Evolutionary conservation across 768 basidiomycete species (phyloP).

Genomic region (Lactarius psammicola): DNA sequence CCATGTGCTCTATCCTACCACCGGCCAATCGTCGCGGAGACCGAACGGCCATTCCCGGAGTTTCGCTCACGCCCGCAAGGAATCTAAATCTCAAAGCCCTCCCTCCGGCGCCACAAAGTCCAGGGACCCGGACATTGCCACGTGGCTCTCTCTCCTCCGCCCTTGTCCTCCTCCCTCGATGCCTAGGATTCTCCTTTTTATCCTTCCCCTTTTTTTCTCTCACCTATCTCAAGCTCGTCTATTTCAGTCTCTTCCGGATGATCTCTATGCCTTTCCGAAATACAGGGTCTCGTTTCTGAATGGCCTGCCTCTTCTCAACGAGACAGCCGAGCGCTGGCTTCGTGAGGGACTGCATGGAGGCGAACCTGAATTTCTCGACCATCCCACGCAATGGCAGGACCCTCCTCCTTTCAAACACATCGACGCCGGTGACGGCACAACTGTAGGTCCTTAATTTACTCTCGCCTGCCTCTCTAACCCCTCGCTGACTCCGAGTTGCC

Average conservation of each 20-base stretch:
- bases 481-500: slow-evolving; percentile 5
- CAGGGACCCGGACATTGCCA: slow-evolving; percentile 27
- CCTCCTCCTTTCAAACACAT: slow-evolving; percentile 55
- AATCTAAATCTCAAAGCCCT: slow-evolving; percentile 24
- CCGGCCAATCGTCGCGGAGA: slow-evolving; percentile 28
- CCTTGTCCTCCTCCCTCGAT: slow-evolving; percentile 26
- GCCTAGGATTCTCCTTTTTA: neutral
- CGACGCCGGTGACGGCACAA: slow-evolving; percentile 48
- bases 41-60: slow-evolving; percentile 25
- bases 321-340: slow-evolving; percentile 76
- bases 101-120: slow-evolving; percentile 29
- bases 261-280: slow-evolving; percentile 79
- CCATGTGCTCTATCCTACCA: slow-evolving; percentile 25
- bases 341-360: slow-evolving; percentile 69
- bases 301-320: slow-evolving; percentile 66
- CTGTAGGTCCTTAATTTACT: slow-evolving; percentile 21
- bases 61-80: slow-evolving; percentile 6
- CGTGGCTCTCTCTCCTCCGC: slow-evolving; percentile 17
- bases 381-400: slow-evolving; percentile 44
- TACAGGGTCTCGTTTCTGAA: slow-evolving; percentile 78
- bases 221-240: slow-evolving; percentile 28
- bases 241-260: slow-evolving; percentile 76
- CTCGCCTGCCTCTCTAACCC: slow-evolving; percentile 3
- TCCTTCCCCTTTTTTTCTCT: slow-evolving; percentile 9
- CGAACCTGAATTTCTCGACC: slow-evolving; percentile 72